Base-by-base conservation (phyloP, 805 yeast genomes). In the Blastobotrys muscicola region DNA sequence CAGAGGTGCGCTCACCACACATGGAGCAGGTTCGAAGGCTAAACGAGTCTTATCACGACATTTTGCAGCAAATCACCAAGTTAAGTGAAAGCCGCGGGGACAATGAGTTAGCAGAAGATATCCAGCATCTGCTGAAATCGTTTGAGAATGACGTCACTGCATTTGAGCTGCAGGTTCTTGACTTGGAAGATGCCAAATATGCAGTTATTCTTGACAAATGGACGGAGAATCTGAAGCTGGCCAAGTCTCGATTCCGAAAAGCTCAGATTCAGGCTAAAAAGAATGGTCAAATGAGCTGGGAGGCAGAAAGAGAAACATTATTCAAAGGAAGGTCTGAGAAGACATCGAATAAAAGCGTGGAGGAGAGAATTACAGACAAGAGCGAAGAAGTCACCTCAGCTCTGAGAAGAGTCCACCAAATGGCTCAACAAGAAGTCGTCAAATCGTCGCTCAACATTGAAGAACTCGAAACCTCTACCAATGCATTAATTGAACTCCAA, bases 361-460 rank as follows among this genome's bases (percentile, higher is more conserved):
- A 56, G 31, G 56, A 56, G 33, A 36, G 47, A 10, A 42, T 55
- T 9, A 38, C 54, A 20, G 35, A 41, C 32, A 56, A 56, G 37
- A 44, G 52, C 4, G 52, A 54, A 30, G 57, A 53, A 30, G 52
- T 56, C 44, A 54, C 59, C 2, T 34, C 40, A 8, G 48, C 53
- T 4, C 47, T 55, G 14, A 39, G 49, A 11, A 48, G 52, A 10
- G 52, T 55, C 14, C 57, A 54, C 36, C 55, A 50, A 37, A 44
- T 67, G 55, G 67, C 69, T 30, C 66, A 62, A 45, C 56, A 60
- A 13, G 69, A 66, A 45, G 57, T 66, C n/a, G 48, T 62, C 20
- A 60, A 62, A 41, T 56, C 65, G 2, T 55, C 56, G 33, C 46
- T 65, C 33, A 65, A 67, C 42, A 52, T 67, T 37, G 64, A 58